phyloP scores from a whole-genome alignment of 441 rosid species.

The Gossypium gossypioides region DNA sequence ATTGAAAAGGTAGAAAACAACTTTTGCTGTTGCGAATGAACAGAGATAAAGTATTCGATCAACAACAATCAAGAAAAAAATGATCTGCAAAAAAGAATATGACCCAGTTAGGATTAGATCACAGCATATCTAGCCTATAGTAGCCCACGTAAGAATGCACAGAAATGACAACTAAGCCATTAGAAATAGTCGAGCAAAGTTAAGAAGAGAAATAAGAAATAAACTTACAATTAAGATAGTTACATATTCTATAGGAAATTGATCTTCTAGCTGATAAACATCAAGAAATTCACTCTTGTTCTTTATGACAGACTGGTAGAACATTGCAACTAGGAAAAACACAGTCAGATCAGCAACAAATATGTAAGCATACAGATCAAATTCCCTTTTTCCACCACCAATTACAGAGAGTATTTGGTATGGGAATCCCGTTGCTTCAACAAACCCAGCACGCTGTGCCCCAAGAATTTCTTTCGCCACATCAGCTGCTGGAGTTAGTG shows the following conservation, averaged over 20 bases:
- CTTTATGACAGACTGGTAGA: constrained; percentile 84
- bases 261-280: constrained; percentile 97
- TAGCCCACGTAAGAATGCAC: constrained; percentile 11
- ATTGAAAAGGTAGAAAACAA: constrained; percentile 83
- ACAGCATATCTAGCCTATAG: background rate
- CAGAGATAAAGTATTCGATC: constrained; percentile 95
- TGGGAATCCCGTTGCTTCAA: constrained; percentile 62
- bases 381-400: constrained; percentile 96
- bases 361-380: constrained; percentile 90
- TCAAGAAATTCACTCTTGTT: constrained; percentile 88
- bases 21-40: constrained; percentile 82
- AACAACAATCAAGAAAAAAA: constrained; percentile 91
- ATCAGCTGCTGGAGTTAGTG: constrained; percentile 92
- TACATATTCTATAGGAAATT: constrained; percentile 85
- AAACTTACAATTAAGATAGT: constrained; percentile 69
- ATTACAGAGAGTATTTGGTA: constrained; percentile 73
- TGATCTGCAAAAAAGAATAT: constrained; percentile 52
- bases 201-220: constrained; percentile 9
- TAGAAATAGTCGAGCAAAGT: constrained; percentile 5
- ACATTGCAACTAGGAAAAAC: constrained; percentile 83
- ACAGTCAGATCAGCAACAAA: constrained; percentile 92
- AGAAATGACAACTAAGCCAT: constrained; percentile 7
- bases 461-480: constrained; percentile 74
- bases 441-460: constrained; percentile 57
- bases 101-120: constrained; percentile 31